Conservation (phyloP, 345 rosid genomes). For the Brassica cretica region DNA sequence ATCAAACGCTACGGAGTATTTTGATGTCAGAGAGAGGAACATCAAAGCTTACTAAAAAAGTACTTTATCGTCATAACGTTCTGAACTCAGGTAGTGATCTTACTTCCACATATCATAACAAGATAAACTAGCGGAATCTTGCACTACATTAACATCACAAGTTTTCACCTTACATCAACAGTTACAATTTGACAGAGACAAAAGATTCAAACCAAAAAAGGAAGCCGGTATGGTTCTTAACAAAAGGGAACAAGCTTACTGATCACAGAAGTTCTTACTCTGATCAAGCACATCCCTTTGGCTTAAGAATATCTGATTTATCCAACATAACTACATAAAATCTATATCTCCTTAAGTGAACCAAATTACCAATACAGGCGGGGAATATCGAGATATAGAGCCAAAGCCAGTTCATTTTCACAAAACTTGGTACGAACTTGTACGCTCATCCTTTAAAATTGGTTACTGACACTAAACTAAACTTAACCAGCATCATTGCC, state of each 20-base stretch:
- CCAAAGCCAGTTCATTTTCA: background rate
- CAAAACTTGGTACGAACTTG: background rate
- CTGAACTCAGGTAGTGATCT: background rate
- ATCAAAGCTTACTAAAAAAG: background rate
- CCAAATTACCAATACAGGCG: background rate
- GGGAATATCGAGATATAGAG: background rate
- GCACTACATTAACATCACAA: slow-evolving; percentile 3
- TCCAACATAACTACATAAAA: background rate
- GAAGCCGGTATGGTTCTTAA: background rate
- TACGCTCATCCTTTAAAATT: slow-evolving; percentile 1
- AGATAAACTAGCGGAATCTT: background rate
- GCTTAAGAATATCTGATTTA: background rate
- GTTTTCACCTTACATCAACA: background rate
- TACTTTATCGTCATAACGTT: background rate
- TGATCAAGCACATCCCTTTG: background rate
- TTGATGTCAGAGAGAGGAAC: background rate
- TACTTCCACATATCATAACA: slow-evolving; percentile 13
- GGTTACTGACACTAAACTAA: background rate
- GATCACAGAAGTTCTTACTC: background rate
- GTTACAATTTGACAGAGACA: background rate
- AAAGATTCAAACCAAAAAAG: background rate
- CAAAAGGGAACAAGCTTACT: background rate
- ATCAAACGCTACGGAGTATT: background rate
- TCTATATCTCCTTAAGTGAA: background rate
- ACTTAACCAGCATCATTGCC: background rate